phyloP scores from a whole-genome alignment of 2,329 filamentous ascomycete species.

The Pseudogymnoascus destructans region DNA sequence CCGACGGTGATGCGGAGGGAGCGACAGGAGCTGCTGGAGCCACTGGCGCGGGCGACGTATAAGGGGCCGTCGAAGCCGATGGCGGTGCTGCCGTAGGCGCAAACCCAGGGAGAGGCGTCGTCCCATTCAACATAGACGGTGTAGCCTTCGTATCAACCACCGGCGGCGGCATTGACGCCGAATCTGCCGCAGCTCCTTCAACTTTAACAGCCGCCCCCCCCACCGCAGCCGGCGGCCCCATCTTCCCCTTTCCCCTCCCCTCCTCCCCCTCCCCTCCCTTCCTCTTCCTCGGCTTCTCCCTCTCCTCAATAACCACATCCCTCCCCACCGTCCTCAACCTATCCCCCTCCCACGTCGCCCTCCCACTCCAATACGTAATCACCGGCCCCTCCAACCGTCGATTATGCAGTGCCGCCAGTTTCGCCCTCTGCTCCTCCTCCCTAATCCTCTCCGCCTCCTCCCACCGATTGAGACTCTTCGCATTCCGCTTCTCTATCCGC shows the following conservation, averaged over 20 bases:
- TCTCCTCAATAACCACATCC: slow-evolving; percentile 48
- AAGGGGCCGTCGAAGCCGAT: background rate
- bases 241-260: background rate
- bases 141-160: background rate
- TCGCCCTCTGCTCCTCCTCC: slow-evolving; percentile 69
- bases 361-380: slow-evolving; percentile 87
- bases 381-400: slow-evolving; percentile 79
- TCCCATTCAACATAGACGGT: background rate
- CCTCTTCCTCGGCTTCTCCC: slow-evolving; percentile 33
- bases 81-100: background rate
- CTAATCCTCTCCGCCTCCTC: slow-evolving; percentile 84
- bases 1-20: background rate
- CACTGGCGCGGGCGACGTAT: background rate
- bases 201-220: background rate
- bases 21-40: background rate
- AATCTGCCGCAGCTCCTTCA: background rate
- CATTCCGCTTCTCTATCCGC: slow-evolving; percentile 70
- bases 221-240: background rate
- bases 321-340: slow-evolving; percentile 60
- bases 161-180: background rate
- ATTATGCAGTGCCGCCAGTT: slow-evolving; percentile 76
- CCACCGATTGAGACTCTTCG: slow-evolving; percentile 85
- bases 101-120: background rate
- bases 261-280: slow-evolving; percentile 40
- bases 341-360: slow-evolving; percentile 66